These are phyloP conservation scores for Tetrahymena malaccensis DNA, from an alignment of 73 alveolate genomes.

Conservation along the genomic window DNA sequence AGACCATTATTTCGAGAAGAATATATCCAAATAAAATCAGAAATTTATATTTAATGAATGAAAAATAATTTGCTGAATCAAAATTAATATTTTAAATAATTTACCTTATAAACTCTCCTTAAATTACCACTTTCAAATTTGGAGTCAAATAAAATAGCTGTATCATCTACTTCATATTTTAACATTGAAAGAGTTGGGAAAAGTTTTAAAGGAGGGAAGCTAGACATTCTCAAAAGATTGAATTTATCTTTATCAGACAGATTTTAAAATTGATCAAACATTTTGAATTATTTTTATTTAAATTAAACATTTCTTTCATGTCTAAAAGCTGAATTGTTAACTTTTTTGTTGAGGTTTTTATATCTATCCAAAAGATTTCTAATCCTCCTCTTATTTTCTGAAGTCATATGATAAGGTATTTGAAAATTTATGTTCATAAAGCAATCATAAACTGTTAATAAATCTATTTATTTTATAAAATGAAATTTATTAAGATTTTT, in stretches of 20 bases:
- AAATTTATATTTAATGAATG: too few species aligned
- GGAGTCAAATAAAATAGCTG: slow-evolving; percentile 65
- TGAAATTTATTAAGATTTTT: too few species aligned
- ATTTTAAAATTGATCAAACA: not conserved
- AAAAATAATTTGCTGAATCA: too few species aligned
- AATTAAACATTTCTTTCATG: not conserved
- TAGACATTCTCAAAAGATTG: not conserved
- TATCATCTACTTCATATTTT: slow-evolving; percentile 22
- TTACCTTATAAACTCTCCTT: slow-evolving; percentile 44
- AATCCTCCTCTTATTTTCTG: not conserved
- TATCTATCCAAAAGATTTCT: not conserved
- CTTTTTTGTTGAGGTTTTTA: not conserved
- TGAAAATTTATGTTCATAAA: not conserved
- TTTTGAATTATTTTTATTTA: not conserved
- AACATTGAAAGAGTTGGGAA: not conserved
- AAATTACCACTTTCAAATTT: slow-evolving; percentile 80
- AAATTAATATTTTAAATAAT: not conserved
- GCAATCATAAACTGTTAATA: not conserved
- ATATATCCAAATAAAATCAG: too few species aligned
- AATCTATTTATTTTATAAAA: not conserved
- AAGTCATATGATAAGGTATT: not conserved
- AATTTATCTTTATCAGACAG: not conserved
- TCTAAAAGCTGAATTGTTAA: not conserved
- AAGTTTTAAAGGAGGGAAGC: not conserved
- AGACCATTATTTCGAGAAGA: too few species aligned